Conservation (phyloP, 495 filamentous ascomycete genomes). For the Astrothelium macrocarpum region DNA sequence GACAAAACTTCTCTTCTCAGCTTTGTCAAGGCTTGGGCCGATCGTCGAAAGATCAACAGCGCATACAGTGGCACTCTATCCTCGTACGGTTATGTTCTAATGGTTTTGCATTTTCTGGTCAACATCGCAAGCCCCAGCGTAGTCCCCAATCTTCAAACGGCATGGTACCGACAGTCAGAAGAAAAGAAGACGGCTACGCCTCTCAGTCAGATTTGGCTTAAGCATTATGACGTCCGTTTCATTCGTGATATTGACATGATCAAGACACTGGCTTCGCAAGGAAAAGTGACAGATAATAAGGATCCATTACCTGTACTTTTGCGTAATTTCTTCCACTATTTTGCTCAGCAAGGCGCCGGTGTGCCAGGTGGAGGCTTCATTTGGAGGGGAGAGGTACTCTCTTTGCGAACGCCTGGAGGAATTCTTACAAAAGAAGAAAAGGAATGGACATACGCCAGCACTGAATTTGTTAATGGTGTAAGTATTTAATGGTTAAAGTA, state of each 20-base stretch:
- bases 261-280: conserved; percentile 37
- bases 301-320: conserved; percentile 56
- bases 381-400: conserved; percentile 63
- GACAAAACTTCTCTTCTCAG: not conserved
- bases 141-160: conserved; percentile 63
- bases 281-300: conserved; percentile 48
- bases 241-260: conserved; percentile 60
- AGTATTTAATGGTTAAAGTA: conserved; percentile 9
- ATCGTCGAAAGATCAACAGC: conserved; percentile 66
- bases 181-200: conserved; percentile 25
- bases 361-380: conserved; percentile 46
- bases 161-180: conserved; percentile 36
- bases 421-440: conserved; percentile 60
- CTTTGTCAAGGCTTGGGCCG: conserved; percentile 79
- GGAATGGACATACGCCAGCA: conserved; percentile 66
- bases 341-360: conserved; percentile 44
- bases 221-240: conserved; percentile 47
- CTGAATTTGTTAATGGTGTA: conserved; percentile 30
- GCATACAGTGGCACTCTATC: conserved; percentile 74
- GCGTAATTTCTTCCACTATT: conserved; percentile 75
- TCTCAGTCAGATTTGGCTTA: not conserved
- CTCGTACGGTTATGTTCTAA: conserved; percentile 81
- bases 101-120: conserved; percentile 84
- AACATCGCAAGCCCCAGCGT: conserved; percentile 69
- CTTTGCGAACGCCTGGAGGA: conserved; percentile 59